phyloP scores from a whole-genome alignment of 2,329 filamentous ascomycete genomes.

The Exophiala dermatitidis region DNA sequence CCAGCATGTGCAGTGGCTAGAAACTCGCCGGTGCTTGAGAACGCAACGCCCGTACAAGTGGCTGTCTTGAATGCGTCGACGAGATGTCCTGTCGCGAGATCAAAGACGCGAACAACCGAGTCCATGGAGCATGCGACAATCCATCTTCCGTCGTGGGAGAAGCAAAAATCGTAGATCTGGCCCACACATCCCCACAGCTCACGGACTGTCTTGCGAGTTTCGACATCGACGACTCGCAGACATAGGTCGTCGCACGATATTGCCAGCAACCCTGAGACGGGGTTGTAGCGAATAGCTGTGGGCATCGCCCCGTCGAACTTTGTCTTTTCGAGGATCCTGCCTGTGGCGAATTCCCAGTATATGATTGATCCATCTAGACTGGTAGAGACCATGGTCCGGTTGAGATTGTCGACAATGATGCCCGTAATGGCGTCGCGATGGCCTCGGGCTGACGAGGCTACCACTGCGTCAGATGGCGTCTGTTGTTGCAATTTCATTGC shows the following conservation, averaged over 20 bases:
- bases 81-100: constrained; percentile 87
- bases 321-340: constrained; percentile 69
- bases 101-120: constrained; percentile 78
- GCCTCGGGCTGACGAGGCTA: constrained; percentile 59
- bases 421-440: constrained; percentile 81
- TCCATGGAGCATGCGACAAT: constrained; percentile 81
- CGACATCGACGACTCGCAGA: constrained; percentile 81
- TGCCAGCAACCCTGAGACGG: constrained; percentile 75
- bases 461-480: constrained; percentile 32
- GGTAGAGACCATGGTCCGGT: constrained; percentile 77
- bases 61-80: constrained; percentile 83
- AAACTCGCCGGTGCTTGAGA: constrained; percentile 86
- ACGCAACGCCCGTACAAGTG: constrained; percentile 75
- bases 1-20: constrained; percentile 82
- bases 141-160: constrained; percentile 92
- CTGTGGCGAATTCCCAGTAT: constrained; percentile 94
- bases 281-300: constrained; percentile 70
- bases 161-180: constrained; percentile 71
- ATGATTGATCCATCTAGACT: constrained; percentile 87
- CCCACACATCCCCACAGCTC: constrained; percentile 79
- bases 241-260: constrained; percentile 84
- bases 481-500: constrained; percentile 61
- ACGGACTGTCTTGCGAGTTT: constrained; percentile 82
- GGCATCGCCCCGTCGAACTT: constrained; percentile 77
- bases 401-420: constrained; percentile 79